These are phyloP conservation scores for Kregervanrija pseudodelftensis DNA, from an alignment of 805 yeast species.

Conservation along the genomic window DNA sequence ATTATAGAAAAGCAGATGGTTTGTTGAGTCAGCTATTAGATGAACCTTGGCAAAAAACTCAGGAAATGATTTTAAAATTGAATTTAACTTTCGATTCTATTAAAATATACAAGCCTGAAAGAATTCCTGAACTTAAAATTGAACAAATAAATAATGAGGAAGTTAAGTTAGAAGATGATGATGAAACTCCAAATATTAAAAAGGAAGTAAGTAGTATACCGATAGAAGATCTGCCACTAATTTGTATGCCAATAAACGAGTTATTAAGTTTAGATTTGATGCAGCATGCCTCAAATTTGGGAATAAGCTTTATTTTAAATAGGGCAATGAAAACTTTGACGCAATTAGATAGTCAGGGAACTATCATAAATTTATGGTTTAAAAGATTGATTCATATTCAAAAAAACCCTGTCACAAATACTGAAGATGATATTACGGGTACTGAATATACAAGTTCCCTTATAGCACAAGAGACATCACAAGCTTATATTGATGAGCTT, in stretches of 20 bases:
- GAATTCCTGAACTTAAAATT: background rate
- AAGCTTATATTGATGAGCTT: conserved; percentile 48
- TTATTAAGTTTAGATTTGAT: conserved; percentile 2
- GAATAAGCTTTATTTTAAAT: conserved; percentile 19
- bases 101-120: conserved; percentile 3
- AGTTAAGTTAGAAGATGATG: background rate
- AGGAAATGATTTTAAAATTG: conserved; percentile 20
- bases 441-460: conserved; percentile 74
- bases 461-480: conserved; percentile 66
- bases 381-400: conserved; percentile 35
- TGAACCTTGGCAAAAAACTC: conserved; percentile 34
- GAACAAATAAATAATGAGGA: background rate
- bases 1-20: conserved; percentile 54
- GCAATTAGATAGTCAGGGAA: conserved; percentile 46
- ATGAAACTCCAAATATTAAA: background rate
- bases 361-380: conserved; percentile 46
- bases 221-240: conserved; percentile 3
- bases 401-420: conserved; percentile 35
- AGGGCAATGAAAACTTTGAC: conserved; percentile 18
- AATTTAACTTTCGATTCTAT: conserved; percentile 12
- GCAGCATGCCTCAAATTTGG: conserved; percentile 9
- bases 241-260: conserved; percentile 5
- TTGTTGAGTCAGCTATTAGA: conserved; percentile 46
- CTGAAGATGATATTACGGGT: conserved; percentile 37
- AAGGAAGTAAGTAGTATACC: background rate